phyloP scores from a whole-genome alignment of 768 basidiomycete genomes.

The Phylloporus rhodoxanthus region DNA sequence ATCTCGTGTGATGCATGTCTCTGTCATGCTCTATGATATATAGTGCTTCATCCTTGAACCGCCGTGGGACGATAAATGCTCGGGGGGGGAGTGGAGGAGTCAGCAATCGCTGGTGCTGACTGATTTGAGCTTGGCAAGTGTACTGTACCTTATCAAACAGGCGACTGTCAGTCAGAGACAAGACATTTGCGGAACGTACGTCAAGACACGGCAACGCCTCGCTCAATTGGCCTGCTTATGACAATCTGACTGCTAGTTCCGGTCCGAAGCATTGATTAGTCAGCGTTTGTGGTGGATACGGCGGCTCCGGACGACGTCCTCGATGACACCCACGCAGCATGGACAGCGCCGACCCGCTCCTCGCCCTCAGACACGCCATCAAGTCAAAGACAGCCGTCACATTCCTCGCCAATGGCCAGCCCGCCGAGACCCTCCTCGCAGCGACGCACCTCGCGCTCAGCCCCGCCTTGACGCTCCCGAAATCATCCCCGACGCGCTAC shows the following conservation, averaged over 20 bases:
- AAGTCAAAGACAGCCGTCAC: slow-evolving; percentile 46
- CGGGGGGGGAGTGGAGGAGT: slow-evolving; percentile 1
- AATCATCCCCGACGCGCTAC: slow-evolving; percentile 73
- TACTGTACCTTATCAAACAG: too few species aligned
- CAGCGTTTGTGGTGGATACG: too few species aligned
- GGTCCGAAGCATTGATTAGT: not conserved
- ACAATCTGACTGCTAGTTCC: too few species aligned
- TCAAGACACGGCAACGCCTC: too few species aligned
- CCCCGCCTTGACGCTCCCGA: slow-evolving; percentile 50
- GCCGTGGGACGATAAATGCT: not conserved
- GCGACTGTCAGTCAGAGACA: too few species aligned
- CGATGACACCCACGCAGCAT: not conserved
- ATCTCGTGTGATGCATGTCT: not conserved
- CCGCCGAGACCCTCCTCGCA: slow-evolving; percentile 43
- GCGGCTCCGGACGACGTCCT: not conserved
- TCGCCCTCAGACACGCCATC: slow-evolving; percentile 58
- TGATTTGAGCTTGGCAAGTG: too few species aligned
- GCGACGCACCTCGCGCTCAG: slow-evolving; percentile 65
- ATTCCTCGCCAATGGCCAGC: slow-evolving; percentile 36
- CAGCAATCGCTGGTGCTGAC: not conserved
- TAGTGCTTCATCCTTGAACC: slow-evolving; percentile 14
- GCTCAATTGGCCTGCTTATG: too few species aligned
- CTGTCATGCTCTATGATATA: slow-evolving; percentile 9
- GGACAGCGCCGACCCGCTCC: slow-evolving; percentile 41
- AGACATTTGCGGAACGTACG: not conserved